A percentile compares a stretch with the other conserved stretches of the same genome.
These are phyloP conservation scores for Paraphoma chrysanthemicola DNA, from an alignment of 2,329 filamentous ascomycete genomes.

Conservation along the genomic window DNA sequence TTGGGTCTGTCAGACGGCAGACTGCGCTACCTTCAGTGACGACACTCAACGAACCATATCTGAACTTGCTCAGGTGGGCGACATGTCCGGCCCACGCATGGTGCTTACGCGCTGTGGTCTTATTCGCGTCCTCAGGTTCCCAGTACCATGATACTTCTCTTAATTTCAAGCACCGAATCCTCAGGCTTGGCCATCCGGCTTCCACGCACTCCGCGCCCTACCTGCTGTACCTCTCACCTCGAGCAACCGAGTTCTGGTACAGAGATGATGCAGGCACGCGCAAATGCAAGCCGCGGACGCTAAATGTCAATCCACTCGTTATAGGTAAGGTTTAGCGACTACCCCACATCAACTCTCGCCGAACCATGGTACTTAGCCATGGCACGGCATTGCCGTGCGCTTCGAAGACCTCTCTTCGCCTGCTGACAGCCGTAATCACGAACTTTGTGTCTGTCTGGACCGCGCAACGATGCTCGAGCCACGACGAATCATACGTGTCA, in stretches of 20 bases:
- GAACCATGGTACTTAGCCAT: conserved; percentile 25
- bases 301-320: conserved; percentile 8
- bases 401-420: background rate
- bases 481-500: background rate
- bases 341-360: conserved; percentile 26
- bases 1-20: background rate
- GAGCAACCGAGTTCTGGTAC: background rate
- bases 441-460: too few relatives aligned
- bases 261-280: background rate
- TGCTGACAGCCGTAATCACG: background rate
- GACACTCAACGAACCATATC: conserved; percentile 4
- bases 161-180: conserved; percentile 7
- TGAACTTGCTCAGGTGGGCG: conserved; percentile 8
- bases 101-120: background rate
- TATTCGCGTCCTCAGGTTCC: conserved; percentile 7
- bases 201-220: conserved; percentile 12
- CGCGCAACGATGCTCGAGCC: too few relatives aligned
- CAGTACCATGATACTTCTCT: conserved; percentile 16
- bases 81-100: background rate
- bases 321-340: conserved; percentile 17
- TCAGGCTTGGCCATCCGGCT: conserved; percentile 9
- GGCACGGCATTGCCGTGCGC: conserved; percentile 22
- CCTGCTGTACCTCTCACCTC: background rate
- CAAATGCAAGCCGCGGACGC: conserved; percentile 7
- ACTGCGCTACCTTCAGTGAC: background rate